A percentile compares a stretch with the other conserved stretches of the same genome.
Evolutionary conservation across 345 rosid species (phyloP).

Genomic region (Hibiscus syriacus): DNA sequence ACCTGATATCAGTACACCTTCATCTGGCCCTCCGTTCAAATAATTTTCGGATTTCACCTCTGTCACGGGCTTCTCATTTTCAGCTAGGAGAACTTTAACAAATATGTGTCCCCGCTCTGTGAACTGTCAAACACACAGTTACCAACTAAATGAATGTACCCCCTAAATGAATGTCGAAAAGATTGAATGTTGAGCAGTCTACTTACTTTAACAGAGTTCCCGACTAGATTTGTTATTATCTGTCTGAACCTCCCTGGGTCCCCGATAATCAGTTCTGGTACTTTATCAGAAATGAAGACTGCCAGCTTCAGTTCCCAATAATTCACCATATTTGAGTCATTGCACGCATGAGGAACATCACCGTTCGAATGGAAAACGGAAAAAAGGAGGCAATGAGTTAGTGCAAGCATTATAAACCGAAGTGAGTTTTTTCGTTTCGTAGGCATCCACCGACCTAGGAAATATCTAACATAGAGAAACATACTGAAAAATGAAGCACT

Average conservation of each 20-base stretch:
- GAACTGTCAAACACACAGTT: neutral
- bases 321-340: slow-evolving; percentile 6
- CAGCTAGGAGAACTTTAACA: neutral
- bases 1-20: neutral
- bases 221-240: neutral
- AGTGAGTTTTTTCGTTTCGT: neutral
- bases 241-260: neutral
- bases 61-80: neutral
- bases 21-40: neutral
- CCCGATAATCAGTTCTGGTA: neutral
- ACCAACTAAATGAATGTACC: neutral
- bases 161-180: neutral
- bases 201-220: neutral
- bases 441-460: neutral
- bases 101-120: neutral
- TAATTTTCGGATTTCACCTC: neutral
- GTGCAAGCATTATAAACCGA: slow-evolving; percentile 13
- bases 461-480: slow-evolving; percentile 3
- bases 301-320: neutral
- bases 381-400: neutral
- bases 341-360: neutral
- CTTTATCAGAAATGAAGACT: neutral
- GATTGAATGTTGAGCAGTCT: neutral
- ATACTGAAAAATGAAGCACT: neutral
- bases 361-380: neutral